Conservation (phyloP, 2,329 filamentous ascomycete genomes). For the Aureobasidium mangrovei region DNA sequence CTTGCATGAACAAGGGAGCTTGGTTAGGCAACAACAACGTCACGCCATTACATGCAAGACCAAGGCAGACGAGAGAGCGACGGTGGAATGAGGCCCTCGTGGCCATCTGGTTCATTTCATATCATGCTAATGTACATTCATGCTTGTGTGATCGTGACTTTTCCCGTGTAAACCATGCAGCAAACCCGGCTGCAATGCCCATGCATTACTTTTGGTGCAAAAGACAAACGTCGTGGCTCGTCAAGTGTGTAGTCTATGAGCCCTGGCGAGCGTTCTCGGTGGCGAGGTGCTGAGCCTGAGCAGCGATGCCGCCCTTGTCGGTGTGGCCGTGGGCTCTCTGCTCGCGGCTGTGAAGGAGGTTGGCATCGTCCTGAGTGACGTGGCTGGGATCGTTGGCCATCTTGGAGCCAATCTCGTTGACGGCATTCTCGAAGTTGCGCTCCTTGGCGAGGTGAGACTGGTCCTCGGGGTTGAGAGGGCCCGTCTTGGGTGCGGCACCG, state of each 20-base stretch:
- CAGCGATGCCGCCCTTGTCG: conserved; percentile 27
- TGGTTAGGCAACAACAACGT: too few relatives aligned
- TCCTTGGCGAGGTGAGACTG: conserved; percentile 27
- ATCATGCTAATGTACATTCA: conserved; percentile 2
- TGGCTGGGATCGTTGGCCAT: conserved; percentile 26
- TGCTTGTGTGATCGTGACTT: conserved; percentile 15
- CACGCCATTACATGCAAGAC: background rate
- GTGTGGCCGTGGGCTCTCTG: conserved; percentile 25
- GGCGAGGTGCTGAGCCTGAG: conserved; percentile 26
- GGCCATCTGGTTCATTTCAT: background rate
- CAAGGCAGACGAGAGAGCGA: too few relatives aligned
- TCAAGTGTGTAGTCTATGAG: background rate
- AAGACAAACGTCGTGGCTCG: background rate
- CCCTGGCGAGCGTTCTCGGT: conserved; percentile 20
- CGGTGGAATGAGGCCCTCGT: background rate
- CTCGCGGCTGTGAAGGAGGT: conserved; percentile 25
- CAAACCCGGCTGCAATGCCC: background rate
- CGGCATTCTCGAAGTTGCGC: conserved; percentile 25
- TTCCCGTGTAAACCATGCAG: background rate
- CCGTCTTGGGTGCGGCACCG: conserved; percentile 17
- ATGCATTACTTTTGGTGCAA: background rate
- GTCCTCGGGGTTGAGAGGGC: conserved; percentile 19
- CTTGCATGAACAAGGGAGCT: too few relatives aligned
- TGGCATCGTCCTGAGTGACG: conserved; percentile 28
- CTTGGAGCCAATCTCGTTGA: conserved; percentile 25